These are phyloP conservation scores for Geosmithia putterillii DNA, from an alignment of 2,329 filamentous ascomycete genomes.

Conservation along the genomic window DNA sequence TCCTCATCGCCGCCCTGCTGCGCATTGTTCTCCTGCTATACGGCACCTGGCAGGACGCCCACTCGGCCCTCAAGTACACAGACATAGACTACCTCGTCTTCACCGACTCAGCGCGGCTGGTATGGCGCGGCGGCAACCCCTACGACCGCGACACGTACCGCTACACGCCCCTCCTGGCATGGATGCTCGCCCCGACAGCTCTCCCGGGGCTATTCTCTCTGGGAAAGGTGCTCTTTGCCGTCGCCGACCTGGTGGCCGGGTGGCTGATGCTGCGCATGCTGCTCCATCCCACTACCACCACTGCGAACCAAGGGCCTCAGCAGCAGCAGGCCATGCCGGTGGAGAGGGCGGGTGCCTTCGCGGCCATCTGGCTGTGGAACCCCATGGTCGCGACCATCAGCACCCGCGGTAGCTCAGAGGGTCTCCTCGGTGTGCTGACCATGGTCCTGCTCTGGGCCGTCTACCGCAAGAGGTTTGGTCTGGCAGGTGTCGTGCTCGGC, in stretches of 20 bases:
- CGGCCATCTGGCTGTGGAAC: conserved; percentile 86
- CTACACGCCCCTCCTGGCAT: conserved; percentile 88
- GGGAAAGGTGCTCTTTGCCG: conserved; percentile 78
- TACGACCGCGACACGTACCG: conserved; percentile 91
- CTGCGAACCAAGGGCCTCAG: no score
- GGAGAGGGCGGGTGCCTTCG: conserved; percentile 56
- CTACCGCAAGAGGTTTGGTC: conserved; percentile 41
- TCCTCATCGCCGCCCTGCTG: conserved; percentile 47
- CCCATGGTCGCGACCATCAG: conserved; percentile 98
- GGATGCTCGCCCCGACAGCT: conserved; percentile 72
- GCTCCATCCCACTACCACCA: no score
- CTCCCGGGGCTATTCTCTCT: conserved; percentile 55
- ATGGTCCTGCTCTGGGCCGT: conserved; percentile 76
- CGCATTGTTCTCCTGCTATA: conserved; percentile 70
- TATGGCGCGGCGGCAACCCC: conserved; percentile 56
- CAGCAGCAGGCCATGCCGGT: conserved; percentile 28
- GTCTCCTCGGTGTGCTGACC: conserved; percentile 74
- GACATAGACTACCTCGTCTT: conserved; percentile 99
- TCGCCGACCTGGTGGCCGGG: conserved; percentile 73
- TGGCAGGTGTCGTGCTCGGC: conserved; percentile 68
- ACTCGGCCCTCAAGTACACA: conserved; percentile 91
- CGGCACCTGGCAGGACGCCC: conserved; percentile 82
- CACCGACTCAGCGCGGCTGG: conserved; percentile 80
- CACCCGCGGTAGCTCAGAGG: conserved; percentile 88
- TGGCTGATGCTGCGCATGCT: conserved; percentile 49